phyloP scores from a whole-genome alignment of 768 basidiomycete genomes.

The Collybia mongolica region DNA sequence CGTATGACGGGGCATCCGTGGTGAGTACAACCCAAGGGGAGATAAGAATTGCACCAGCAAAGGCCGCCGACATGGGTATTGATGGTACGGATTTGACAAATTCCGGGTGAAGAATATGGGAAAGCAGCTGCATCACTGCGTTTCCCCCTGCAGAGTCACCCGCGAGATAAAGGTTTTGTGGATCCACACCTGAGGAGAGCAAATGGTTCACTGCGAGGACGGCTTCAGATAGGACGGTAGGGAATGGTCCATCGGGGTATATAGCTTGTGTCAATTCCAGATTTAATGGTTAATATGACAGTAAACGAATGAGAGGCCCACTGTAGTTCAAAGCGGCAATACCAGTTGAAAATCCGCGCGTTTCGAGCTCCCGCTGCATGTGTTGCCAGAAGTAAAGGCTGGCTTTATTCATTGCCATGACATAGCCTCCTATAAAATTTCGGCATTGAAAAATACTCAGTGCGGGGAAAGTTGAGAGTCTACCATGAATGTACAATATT shows the following conservation, averaged over 20 bases:
- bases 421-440: constrained; percentile 25
- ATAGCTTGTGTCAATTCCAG: constrained; percentile 19
- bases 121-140: constrained; percentile 32
- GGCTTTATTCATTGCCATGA: constrained; percentile 19
- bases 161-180: constrained; percentile 29
- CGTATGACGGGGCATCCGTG: constrained; percentile 20
- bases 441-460: neutral
- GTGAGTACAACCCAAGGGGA: constrained; percentile 36
- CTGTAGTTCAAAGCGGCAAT: constrained; percentile 30
- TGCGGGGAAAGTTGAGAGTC: neutral
- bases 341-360: constrained; percentile 15
- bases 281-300: too few species aligned
- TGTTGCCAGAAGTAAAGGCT: constrained; percentile 27
- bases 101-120: constrained; percentile 33
- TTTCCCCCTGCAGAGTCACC: constrained; percentile 42
- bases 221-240: constrained; percentile 30
- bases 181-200: constrained; percentile 24
- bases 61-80: constrained; percentile 17
- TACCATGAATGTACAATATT: constrained; percentile 31
- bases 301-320: constrained; percentile 10
- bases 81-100: constrained; percentile 19
- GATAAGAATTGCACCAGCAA: constrained; percentile 33
- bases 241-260: constrained; percentile 32
- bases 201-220: constrained; percentile 29
- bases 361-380: constrained; percentile 21